Evolutionary conservation across 2,329 filamentous ascomycete genomes (phyloP).

Genomic region (Geosmithia putterillii): DNA sequence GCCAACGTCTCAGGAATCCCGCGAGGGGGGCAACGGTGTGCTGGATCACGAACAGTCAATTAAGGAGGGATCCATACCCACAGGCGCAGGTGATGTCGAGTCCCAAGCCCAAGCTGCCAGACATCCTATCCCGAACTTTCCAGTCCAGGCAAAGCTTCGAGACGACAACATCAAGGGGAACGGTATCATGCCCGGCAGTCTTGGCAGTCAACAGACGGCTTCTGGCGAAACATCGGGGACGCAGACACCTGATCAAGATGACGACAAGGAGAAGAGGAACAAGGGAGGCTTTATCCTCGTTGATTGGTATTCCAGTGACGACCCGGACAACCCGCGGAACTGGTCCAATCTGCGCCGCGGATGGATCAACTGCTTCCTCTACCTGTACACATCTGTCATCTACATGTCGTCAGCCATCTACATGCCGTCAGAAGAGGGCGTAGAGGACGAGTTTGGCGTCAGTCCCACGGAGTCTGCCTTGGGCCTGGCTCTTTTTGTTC

Average conservation of each 20-base stretch:
- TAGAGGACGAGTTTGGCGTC: conserved; percentile 37
- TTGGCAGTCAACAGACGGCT: too few relatives aligned
- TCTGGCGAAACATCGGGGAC: too few relatives aligned
- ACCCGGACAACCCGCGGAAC: conserved; percentile 38
- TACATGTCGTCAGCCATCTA: conserved; percentile 25
- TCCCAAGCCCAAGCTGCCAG: too few relatives aligned
- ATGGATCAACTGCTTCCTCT: conserved; percentile 23
- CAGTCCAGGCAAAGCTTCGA: too few relatives aligned
- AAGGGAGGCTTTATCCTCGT: conserved; percentile 6
- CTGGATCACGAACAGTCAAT: too few relatives aligned
- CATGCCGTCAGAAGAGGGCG: conserved; percentile 18
- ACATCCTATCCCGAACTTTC: too few relatives aligned
- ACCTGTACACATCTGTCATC: conserved; percentile 38
- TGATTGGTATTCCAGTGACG: conserved; percentile 31
- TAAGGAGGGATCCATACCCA: conserved; percentile 2
- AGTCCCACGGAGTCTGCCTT: conserved; percentile 32
- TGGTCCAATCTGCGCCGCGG: conserved; percentile 26
- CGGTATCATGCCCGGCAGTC: too few relatives aligned
- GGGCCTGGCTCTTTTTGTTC: conserved; percentile 43
- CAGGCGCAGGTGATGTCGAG: conserved; percentile 24
- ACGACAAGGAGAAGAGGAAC: too few relatives aligned
- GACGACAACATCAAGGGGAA: too few relatives aligned
- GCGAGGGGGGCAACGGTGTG: too few relatives aligned
- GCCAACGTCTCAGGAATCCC: too few relatives aligned
- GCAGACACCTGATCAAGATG: too few relatives aligned